Percentiles rank a stretch among this genome's conserved stretches.
These are phyloP conservation scores for Xylaria bambusicola DNA, from an alignment of 495 filamentous ascomycete genomes.

Conservation along the genomic window DNA sequence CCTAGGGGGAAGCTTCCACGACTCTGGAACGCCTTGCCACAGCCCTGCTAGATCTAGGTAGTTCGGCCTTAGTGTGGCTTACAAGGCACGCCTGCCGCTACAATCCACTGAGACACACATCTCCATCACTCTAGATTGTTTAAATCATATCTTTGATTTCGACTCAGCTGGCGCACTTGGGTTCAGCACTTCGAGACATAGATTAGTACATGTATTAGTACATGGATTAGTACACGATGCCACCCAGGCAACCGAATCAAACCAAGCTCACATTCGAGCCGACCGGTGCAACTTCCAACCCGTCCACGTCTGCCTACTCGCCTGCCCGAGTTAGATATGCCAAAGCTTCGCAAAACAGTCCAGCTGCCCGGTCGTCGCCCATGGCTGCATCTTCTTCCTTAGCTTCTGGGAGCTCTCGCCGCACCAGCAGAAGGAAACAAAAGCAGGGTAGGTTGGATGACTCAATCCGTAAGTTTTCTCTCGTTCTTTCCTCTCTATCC, in stretches of 20 bases:
- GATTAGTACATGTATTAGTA: too few species aligned
- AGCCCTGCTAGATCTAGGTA: too few species aligned
- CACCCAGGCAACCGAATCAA: slow-evolving; percentile 19
- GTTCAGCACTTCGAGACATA: neutral
- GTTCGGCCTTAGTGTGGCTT: too few species aligned
- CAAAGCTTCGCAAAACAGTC: slow-evolving; percentile 17
- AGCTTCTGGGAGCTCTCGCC: neutral
- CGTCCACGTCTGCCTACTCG: slow-evolving; percentile 9
- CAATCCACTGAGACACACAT: too few species aligned
- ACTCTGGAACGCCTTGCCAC: too few species aligned
- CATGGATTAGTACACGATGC: slow-evolving; percentile 21
- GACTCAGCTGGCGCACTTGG: too few species aligned
- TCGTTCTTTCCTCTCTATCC: neutral
- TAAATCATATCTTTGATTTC: too few species aligned
- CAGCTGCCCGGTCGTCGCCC: slow-evolving; percentile 5
- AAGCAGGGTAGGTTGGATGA: slow-evolving; percentile 14
- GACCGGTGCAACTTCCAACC: slow-evolving; percentile 7
- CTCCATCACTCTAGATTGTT: too few species aligned
- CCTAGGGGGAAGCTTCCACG: too few species aligned
- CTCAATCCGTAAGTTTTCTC: slow-evolving; percentile 17
- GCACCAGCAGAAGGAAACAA: neutral
- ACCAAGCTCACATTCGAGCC: slow-evolving; percentile 31
- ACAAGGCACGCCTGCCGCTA: too few species aligned
- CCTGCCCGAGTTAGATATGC: slow-evolving; percentile 25
- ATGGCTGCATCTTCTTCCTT: slow-evolving; percentile 5